Base-by-base conservation (phyloP, 257 asterid species). In the Hygrophila difformis region DNA sequence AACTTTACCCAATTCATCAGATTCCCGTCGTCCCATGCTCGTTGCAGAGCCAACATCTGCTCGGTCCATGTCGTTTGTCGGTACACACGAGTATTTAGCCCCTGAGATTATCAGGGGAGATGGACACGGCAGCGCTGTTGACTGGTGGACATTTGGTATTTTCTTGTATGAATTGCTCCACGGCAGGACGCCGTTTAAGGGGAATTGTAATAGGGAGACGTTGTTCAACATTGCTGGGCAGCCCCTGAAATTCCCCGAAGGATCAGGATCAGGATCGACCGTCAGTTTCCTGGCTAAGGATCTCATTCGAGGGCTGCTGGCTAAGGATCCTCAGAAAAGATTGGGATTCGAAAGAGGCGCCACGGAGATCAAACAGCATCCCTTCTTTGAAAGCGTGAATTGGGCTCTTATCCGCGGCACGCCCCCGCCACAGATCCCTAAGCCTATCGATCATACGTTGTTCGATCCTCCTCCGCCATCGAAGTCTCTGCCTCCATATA, bases 101-200 rank as follows among this genome's bases (percentile, higher is more conserved):
- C 97, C 97, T 0, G 97, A 87, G 44, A 87, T 87, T 13, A 69
- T 88, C 15, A 72, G 92, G 69, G 97, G 97, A 54, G 95, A 88
- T n/a, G 95, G 97, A 17, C 97, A 88, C 38, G 95, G 97, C 34
- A 88, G 97, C 29, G 68, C 95, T 1, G 97, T 84, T n/a, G 97
- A 88, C 45, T 88, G 97, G 97, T 84, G 97, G 97, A 88, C 94
- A 0, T 77, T 81, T 12, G 97, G 97, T 2, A 67, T 87, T 12
- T 84, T 84, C 77, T 55, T 87, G 68, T 87, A 74, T n/a, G 97
- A 87, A 41, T 52, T 88, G 73, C 71, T 84, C 11, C 84, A 84
- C 4, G 97, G 97, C 42, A 47, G 13, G 38, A 47, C 52, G 2
- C 52, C 52, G 3, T 47, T 47, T 21, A 47, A 81, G 53, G 97